phyloP scores from a whole-genome alignment of 2,329 filamentous ascomycete species.

The Microsporum audouinii region DNA sequence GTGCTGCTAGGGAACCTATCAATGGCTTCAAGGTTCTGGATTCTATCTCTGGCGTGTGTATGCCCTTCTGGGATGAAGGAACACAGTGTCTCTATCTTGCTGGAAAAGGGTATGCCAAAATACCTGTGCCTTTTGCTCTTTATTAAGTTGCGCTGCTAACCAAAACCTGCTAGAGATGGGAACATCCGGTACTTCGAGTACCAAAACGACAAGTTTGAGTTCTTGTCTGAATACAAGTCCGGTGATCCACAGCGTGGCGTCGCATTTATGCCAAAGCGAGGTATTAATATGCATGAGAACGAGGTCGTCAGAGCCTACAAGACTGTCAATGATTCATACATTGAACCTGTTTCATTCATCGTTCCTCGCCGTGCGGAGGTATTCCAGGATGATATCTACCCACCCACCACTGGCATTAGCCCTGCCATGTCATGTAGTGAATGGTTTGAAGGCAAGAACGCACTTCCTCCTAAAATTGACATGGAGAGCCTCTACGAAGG shows the following conservation, averaged over 20 bases:
- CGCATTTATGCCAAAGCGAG: constrained; percentile 87
- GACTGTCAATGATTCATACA: constrained; percentile 86
- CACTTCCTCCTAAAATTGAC: constrained; percentile 79
- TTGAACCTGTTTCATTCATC: constrained; percentile 96
- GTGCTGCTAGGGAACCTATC: constrained; percentile 65
- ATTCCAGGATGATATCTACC: constrained; percentile 96
- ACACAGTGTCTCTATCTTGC: constrained; percentile 92
- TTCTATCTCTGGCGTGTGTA: constrained; percentile 93
- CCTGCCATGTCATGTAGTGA: constrained; percentile 68
- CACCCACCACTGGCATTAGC: constrained; percentile 68
- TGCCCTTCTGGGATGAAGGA: constrained; percentile 99
- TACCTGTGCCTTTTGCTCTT: constrained; percentile 11
- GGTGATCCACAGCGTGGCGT: constrained; percentile 85
- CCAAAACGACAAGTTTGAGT: constrained; percentile 97
- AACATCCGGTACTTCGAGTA: constrained; percentile 99
- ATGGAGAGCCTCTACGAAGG: constrained; percentile 87
- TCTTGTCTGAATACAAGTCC: constrained; percentile 95
- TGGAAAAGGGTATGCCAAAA: constrained; percentile 69
- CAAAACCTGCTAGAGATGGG: constrained; percentile 56
- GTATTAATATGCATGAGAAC: constrained; percentile 93
- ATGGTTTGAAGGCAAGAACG: constrained; percentile 79
- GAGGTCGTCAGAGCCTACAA: constrained; percentile 94
- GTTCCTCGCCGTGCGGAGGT: constrained; percentile 86
- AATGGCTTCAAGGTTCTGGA: constrained; percentile 84
- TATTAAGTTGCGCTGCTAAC: neutral